phyloP scores from a whole-genome alignment of 306 rosid species.

The Ormosia emarginata region DNA sequence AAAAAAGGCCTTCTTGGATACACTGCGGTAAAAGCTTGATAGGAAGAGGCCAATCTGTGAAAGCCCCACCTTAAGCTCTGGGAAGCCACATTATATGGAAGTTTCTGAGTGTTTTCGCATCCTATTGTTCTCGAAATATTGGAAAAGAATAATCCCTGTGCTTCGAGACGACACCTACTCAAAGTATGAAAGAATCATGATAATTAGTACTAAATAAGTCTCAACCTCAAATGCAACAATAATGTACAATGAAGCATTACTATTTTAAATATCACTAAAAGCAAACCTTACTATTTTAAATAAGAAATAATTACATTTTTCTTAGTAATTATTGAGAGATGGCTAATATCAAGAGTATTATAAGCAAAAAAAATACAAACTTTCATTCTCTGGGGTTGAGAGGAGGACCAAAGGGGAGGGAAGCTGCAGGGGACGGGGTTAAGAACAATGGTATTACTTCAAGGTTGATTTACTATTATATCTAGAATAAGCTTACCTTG shows the following conservation, averaged over 20 bases:
- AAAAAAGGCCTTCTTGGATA: conserved; percentile 18
- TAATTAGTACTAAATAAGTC: not conserved
- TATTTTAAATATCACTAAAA: not conserved
- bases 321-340: not conserved
- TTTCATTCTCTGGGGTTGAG: not conserved
- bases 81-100: conserved; percentile 5
- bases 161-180: conserved; percentile 33
- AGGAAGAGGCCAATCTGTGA: conserved; percentile 27
- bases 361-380: not conserved
- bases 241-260: not conserved
- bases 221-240: not conserved
- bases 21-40: conserved; percentile 13
- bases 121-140: conserved; percentile 28
- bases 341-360: not conserved
- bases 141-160: conserved; percentile 32
- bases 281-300: not conserved
- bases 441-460: not conserved
- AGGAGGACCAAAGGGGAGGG: not conserved
- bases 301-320: not conserved
- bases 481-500: conserved; percentile 27
- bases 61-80: conserved; percentile 9
- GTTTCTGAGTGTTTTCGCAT: conserved; percentile 23
- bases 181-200: conserved; percentile 2
- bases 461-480: not conserved
- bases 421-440: no score